Evolutionary conservation across 345 rosid species (phyloP).

Genomic region (Citrus maxima): DNA sequence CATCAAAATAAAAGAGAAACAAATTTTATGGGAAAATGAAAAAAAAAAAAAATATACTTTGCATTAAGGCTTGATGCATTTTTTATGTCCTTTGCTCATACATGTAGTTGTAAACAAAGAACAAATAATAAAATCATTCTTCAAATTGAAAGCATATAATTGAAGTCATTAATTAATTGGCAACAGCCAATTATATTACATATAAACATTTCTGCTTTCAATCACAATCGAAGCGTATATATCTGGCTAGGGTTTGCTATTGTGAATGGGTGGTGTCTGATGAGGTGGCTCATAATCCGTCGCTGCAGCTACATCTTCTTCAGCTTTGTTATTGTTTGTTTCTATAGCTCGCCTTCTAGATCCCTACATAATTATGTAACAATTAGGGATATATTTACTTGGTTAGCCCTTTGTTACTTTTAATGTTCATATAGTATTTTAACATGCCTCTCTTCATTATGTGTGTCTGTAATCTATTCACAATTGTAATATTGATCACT

Average conservation of each 20-base stretch:
- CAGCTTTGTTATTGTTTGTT: not conserved
- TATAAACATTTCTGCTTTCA: too few relatives aligned
- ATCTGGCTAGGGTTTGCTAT: conserved; percentile 7
- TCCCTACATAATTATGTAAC: conserved; percentile 10
- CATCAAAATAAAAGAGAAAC: too few relatives aligned
- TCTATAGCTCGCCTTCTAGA: conserved; percentile 14
- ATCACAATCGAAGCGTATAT: too few relatives aligned
- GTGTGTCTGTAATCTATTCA: not conserved
- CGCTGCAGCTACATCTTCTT: conserved; percentile 1
- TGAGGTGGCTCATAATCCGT: conserved; percentile 32
- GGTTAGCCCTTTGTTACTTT: not conserved
- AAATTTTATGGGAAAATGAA: not conserved
- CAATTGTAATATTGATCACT: not conserved
- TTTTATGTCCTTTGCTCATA: not conserved
- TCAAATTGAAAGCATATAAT: not conserved
- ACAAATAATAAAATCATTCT: not conserved
- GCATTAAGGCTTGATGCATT: too few relatives aligned
- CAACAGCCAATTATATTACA: not conserved
- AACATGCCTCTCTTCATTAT: not conserved
- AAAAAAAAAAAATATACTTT: too few relatives aligned
- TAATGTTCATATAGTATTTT: not conserved
- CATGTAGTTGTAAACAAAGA: not conserved
- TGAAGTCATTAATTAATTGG: not conserved
- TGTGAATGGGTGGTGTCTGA: conserved; percentile 30
- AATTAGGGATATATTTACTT: not conserved